Evolutionary conservation across 1,139 yeast genomes (phyloP), one percentile per base, ranked within the genome.

Genomic region (Taphrina communis): DNA sequence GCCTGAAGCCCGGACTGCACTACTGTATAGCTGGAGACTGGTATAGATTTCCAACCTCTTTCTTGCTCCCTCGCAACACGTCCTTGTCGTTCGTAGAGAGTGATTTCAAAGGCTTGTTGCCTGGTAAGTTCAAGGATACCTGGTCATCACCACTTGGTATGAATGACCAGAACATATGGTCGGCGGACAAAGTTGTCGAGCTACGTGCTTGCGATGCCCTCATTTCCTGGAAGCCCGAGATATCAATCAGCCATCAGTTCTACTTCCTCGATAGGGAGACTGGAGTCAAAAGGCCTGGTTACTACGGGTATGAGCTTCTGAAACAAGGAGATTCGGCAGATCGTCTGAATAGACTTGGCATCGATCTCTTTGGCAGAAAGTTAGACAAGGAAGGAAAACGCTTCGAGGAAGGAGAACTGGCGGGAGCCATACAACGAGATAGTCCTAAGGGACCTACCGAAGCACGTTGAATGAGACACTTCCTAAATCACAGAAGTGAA

Each of bases 41-140:
- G 97, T 91, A 91, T 75, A 90, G 94, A 75, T 93, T 81, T 78
- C 97, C 98, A 12, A 87, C 89, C 0, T 92, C 97, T 0, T 89
- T 92, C 76, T 90, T 92, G 75, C 79, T 93, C 35, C 88, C 89
- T 1, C 82, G 83, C 46, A 79, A 84, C 70, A 81, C 81, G 70
- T 80, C 97, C 71, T 78, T 91, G 38, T 81, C 81, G 73, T 93
- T 90, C 77, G 86, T 90, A 8, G 81, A 82, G 70, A 87, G 92
- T 70, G 96, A 95, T 1, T 93, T 93, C 77, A 85, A 87, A 75
- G 98, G 98, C 0, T 80, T 93, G 70, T 80, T 93, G 58, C 99
- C 98, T 0, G 96, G 96, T 0, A 95, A 90, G 75, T 94, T 93
- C 75, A 75, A 77, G 14, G 72, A 70, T 1, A 65, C 74, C 8